Conservation (phyloP, 495 filamentous ascomycete species). For the Friedmanniomyces simplex region DNA sequence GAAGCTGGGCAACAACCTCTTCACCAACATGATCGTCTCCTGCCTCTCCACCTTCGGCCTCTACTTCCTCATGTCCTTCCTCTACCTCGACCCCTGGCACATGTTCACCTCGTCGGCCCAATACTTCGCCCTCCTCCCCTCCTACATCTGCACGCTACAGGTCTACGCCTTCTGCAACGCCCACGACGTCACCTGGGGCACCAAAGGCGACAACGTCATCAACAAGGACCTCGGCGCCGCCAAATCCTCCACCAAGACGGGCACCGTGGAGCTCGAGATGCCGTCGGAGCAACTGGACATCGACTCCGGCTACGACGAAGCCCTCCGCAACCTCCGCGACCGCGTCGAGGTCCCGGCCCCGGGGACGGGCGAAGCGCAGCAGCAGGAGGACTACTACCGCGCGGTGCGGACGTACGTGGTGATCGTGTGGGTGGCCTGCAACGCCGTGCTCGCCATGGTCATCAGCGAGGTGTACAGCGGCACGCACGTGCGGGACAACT, state of each 20-base stretch:
- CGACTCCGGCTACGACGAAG: slow-evolving; percentile 93
- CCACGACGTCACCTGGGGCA: too few species aligned
- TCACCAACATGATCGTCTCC: slow-evolving; percentile 88
- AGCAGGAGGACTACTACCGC: slow-evolving; percentile 97
- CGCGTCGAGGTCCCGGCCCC: slow-evolving; percentile 66
- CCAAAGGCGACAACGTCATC: slow-evolving; percentile 95
- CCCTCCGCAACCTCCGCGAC: slow-evolving; percentile 89
- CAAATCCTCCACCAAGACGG: slow-evolving; percentile 52
- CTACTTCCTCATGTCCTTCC: slow-evolving; percentile 90
- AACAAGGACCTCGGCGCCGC: slow-evolving; percentile 85
- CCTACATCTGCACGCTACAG: slow-evolving; percentile 93
- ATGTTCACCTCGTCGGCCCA: slow-evolving; percentile 92
- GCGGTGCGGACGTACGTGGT: slow-evolving; percentile 98
- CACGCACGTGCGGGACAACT: slow-evolving; percentile 61
- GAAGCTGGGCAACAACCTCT: slow-evolving; percentile 66
- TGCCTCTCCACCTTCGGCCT: slow-evolving; percentile 79
- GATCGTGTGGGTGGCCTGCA: slow-evolving; percentile 82
- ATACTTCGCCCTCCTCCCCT: slow-evolving; percentile 85
- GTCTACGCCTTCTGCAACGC: slow-evolving; percentile 98
- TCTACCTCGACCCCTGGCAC: slow-evolving; percentile 98
- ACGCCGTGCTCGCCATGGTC: slow-evolving; percentile 86
- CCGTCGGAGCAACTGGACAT: slow-evolving; percentile 95
- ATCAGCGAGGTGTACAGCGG: slow-evolving; percentile 79
- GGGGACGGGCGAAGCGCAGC: slow-evolving; percentile 58
- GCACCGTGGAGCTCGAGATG: slow-evolving; percentile 84